phyloP scores from a whole-genome alignment of 148 eudicot genomes.

The Spergularia bocconei region DNA sequence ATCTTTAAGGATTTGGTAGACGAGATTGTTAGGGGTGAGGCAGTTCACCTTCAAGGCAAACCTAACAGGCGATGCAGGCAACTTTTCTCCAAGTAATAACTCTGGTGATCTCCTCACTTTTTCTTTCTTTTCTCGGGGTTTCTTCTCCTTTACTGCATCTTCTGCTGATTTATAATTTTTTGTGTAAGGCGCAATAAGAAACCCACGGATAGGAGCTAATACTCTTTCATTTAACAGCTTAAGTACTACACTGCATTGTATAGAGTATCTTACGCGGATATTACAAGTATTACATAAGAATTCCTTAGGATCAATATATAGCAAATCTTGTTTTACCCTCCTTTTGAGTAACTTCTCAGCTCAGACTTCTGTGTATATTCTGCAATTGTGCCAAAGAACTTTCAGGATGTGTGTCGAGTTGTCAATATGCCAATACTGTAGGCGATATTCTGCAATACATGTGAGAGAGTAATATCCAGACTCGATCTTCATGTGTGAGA shows the following conservation, averaged over 20 bases:
- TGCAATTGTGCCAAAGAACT: too few species aligned
- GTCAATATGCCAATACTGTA: too few species aligned
- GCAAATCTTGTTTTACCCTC: constrained; percentile 6
- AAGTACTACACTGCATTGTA: constrained; percentile 23
- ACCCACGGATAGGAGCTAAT: constrained; percentile 18
- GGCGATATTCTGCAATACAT: too few species aligned
- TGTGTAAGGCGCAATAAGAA: constrained; percentile 25
- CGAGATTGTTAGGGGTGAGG: constrained; percentile 67
- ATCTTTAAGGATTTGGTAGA: constrained; percentile 80
- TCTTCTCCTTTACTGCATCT: background rate
- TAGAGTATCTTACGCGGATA: constrained; percentile 21
- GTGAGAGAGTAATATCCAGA: too few species aligned
- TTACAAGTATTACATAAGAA: constrained; percentile 14
- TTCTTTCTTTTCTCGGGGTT: background rate
- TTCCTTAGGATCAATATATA: constrained; percentile 8
- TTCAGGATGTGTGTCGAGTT: too few species aligned
- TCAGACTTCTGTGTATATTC: too few species aligned
- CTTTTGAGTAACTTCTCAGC: too few species aligned
- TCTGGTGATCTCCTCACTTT: background rate
- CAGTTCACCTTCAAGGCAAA: constrained; percentile 34
- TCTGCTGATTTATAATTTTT: background rate
- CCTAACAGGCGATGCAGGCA: constrained; percentile 52
- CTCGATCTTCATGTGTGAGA: too few species aligned
- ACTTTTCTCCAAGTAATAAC: constrained; percentile 49
- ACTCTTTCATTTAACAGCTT: constrained; percentile 17